A percentile compares a stretch with the other conserved stretches of the same genome.
These are phyloP conservation scores for Diatrype stigma DNA, from an alignment of 2,329 filamentous ascomycete genomes.

Conservation along the genomic window DNA sequence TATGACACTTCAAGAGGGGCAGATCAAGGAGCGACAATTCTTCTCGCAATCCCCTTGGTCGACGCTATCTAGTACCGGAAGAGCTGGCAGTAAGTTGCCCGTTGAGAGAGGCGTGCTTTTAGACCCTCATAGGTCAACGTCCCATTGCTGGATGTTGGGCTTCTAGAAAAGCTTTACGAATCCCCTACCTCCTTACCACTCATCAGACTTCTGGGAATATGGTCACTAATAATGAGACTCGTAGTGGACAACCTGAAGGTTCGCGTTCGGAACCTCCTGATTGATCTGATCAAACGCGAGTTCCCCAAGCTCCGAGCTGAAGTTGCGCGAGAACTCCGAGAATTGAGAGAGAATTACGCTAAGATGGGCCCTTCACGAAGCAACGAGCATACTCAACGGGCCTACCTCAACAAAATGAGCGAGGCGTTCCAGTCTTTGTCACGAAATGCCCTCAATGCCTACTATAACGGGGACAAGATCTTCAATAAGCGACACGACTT, in stretches of 20 bases:
- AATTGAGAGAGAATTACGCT: constrained; percentile 5
- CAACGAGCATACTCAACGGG: constrained; percentile 19
- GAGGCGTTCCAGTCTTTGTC: constrained; percentile 20
- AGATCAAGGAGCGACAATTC: constrained; percentile 31
- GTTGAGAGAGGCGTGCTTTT: no score
- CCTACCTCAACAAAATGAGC: constrained; percentile 25
- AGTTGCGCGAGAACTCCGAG: constrained; percentile 12
- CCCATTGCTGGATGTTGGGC: no score
- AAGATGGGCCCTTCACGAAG: constrained; percentile 22
- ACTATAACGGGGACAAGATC: constrained; percentile 16
- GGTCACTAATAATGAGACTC: no score
- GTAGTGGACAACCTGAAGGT: constrained; percentile 27
- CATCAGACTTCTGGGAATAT: no score
- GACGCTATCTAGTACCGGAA: constrained; percentile 14
- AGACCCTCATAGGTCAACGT: no score
- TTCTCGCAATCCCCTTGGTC: constrained; percentile 35
- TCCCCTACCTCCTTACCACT: no score
- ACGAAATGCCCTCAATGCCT: constrained; percentile 20
- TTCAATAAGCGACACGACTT: constrained; percentile 19
- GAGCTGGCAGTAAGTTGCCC: constrained; percentile 24
- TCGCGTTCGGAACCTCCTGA: constrained; percentile 33
- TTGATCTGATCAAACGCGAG: constrained; percentile 34
- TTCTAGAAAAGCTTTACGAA: no score
- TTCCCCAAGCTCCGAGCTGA: constrained; percentile 25
- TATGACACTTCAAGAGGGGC: constrained; percentile 28